Evolutionary conservation across 2,329 filamentous ascomycete genomes (phyloP).

Genomic region (Colletotrichum siamense): DNA sequence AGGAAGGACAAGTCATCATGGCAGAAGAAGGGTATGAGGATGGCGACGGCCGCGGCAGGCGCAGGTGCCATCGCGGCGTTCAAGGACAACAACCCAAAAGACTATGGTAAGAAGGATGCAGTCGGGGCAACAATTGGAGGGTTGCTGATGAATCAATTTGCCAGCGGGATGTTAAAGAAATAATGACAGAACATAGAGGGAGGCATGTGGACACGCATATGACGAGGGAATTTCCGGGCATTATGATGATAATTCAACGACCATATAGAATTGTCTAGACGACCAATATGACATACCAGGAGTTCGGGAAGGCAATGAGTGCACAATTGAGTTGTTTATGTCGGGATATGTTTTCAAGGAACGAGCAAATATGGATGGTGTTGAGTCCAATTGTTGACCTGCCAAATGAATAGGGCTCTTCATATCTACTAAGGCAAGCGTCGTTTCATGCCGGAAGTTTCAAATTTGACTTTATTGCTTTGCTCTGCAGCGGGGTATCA

Average conservation of each 20-base stretch:
- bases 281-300: background rate
- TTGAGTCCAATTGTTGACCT: no score
- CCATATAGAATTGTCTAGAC: background rate
- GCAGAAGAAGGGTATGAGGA: constrained; percentile 15
- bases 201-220: background rate
- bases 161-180: background rate
- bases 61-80: constrained; percentile 23
- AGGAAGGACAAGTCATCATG: constrained; percentile 18
- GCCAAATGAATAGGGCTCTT: no score
- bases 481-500: background rate
- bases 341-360: rapidly evolving
- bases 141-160: constrained; percentile 18
- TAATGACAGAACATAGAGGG: background rate
- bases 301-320: background rate
- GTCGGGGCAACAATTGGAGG: constrained; percentile 20
- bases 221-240: background rate
- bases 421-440: no score
- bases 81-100: constrained; percentile 1
- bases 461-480: background rate
- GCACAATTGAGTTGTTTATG: background rate
- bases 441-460: no score
- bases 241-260: background rate
- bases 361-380: no score
- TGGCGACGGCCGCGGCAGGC: constrained; percentile 21
- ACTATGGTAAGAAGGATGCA: background rate